Base-by-base conservation (phyloP, 2,329 filamentous ascomycete species). In the Penicillium vulpinum region DNA sequence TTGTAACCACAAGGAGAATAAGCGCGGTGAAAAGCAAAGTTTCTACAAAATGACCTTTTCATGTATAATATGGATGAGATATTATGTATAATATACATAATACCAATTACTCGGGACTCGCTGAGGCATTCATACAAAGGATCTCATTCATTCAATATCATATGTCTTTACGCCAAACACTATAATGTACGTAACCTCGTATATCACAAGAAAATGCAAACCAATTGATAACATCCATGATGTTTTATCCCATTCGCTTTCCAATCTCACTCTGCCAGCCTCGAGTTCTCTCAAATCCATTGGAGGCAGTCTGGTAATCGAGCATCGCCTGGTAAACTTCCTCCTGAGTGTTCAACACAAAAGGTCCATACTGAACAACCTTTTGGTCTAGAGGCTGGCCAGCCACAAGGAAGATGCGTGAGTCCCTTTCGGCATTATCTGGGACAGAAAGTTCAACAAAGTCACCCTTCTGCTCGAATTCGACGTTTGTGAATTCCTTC, bases 181-280 rank as follows among this genome's bases (percentile, higher is more conserved):
- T 39, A 31, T 28, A 22, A 44, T 33, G 16, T 11, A 33, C 33
- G 44, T 46, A 11, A 33, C 18, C 13, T 15, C 29, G 24, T n/a
- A 24, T 33, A 35, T 1, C 13, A 21, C 28, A 33, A 46, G 15
- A n/a, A 46, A 35, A 31, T 40, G n/a, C 44, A 44, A 38, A 16
- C 10, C 29, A 46, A 35, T 29, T 31, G 41, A 43, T 16, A 26
- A 22, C 49, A 45, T 33, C 16, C 36, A 44, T 33, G 8, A 0
- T n/a, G 51, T 50, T 51, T 36, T 53, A 51, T 13, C 75, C 74
- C 88, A 91, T 91, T 15, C 80, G 81, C 81, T 91, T 92, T 36
- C 90, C 90, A 82, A 96, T 96, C 77, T 95, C 88, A 70, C 89
- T 92, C 74, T 87, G 77, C 91, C 92, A 96, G 29, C 86, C 84